Percentiles rank a stretch among this genome's conserved stretches.
These are phyloP conservation scores for Pseudogymnoascus sp. DNA, from an alignment of 2,329 filamentous ascomycete species.

Conservation along the genomic window DNA sequence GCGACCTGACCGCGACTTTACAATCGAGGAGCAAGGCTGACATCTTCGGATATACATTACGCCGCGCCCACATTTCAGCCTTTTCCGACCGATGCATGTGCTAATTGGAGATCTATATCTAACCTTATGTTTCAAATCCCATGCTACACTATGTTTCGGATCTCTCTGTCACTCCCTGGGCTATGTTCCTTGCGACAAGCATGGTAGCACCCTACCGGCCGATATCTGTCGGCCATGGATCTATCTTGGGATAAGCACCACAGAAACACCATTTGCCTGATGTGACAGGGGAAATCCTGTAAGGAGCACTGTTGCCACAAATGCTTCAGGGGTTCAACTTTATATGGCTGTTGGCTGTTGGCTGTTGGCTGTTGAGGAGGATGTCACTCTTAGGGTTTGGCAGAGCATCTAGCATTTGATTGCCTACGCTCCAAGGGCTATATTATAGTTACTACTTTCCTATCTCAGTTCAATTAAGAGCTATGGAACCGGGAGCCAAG, in stretches of 20 bases:
- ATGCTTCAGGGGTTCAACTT: background rate
- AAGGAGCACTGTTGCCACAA: background rate
- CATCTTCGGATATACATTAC: constrained; percentile 4
- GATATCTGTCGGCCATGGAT: background rate
- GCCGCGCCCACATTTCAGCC: constrained; percentile 5
- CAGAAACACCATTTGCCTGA: background rate
- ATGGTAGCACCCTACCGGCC: background rate
- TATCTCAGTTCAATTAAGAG: background rate
- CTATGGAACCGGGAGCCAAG: background rate
- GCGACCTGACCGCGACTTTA: constrained; percentile 4
- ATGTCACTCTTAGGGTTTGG: background rate
- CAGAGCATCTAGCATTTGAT: background rate
- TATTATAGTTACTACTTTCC: background rate
- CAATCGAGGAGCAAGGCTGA: constrained; percentile 7
- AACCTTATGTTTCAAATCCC: background rate
- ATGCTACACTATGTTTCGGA: background rate
- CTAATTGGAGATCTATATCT: background rate
- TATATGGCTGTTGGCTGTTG: background rate
- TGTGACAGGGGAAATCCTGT: background rate
- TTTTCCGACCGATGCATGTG: constrained; percentile 6
- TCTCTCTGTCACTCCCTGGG: background rate
- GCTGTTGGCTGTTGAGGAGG: background rate
- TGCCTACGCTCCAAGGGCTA: background rate
- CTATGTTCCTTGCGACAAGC: background rate
- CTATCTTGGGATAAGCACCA: background rate